Conservation (phyloP, 495 filamentous ascomycete species). For the Hamigera avellanea region DNA sequence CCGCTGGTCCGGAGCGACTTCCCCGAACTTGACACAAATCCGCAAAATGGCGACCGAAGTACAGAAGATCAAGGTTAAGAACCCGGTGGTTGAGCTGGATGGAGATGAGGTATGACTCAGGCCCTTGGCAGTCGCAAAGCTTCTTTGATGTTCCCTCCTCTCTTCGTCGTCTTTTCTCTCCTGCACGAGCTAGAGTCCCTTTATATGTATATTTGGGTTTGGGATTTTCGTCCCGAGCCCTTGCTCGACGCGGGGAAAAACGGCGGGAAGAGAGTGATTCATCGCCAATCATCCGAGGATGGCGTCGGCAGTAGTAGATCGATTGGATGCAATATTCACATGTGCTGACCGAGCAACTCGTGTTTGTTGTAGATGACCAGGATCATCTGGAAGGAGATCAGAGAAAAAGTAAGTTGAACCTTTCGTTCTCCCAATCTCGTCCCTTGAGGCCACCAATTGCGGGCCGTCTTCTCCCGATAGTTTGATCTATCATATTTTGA, state of each 20-base stretch:
- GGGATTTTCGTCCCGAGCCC: background rate
- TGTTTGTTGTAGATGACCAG: constrained; percentile 63
- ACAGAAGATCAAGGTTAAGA: constrained; percentile 93
- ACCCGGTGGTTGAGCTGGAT: constrained; percentile 92
- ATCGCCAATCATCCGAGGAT: constrained; percentile 4
- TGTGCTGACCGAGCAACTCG: constrained; percentile 1
- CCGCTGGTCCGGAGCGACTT: constrained; percentile 25
- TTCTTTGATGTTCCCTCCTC: too few species aligned
- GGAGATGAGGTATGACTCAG: constrained; percentile 64
- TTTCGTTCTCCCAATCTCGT: constrained; percentile 5
- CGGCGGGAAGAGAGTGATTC: constrained; percentile 1
- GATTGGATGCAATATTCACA: background rate
- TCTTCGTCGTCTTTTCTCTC: too few species aligned
- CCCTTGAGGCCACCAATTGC: background rate
- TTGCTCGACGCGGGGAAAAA: background rate
- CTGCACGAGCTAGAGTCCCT: background rate
- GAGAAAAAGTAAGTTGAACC: constrained; percentile 59
- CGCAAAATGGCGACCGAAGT: constrained; percentile 36
- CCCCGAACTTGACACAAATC: constrained; percentile 21
- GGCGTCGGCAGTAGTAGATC: too few species aligned
- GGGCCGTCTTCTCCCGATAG: background rate
- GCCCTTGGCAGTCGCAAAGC: too few species aligned
- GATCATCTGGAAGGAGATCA: constrained; percentile 98
- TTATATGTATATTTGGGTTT: background rate
- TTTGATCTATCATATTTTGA: background rate